Evolutionary conservation across 2,329 filamentous ascomycete species (phyloP).

Genomic region (Stagonosporopsis chrysanthemi): DNA sequence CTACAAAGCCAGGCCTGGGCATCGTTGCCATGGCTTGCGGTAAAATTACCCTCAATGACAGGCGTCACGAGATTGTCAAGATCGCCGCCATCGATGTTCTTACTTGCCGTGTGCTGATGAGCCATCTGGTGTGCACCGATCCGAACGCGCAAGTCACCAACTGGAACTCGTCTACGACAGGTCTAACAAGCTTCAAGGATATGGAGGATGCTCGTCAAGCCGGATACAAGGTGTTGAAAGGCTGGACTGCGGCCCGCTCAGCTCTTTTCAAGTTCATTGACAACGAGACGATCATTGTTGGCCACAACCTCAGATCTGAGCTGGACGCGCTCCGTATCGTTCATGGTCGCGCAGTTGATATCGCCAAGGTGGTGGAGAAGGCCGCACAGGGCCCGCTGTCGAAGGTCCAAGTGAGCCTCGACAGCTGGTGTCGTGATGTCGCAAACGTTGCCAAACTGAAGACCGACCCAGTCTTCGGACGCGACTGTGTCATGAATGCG

Average conservation of each 20-base stretch:
- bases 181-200: slow-evolving; percentile 31
- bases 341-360: slow-evolving; percentile 45
- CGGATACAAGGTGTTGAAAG: slow-evolving; percentile 45
- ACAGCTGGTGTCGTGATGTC: slow-evolving; percentile 38
- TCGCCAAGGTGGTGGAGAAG: slow-evolving; percentile 43
- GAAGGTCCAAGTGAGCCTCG: slow-evolving; percentile 41
- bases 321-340: slow-evolving; percentile 46
- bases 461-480: slow-evolving; percentile 43
- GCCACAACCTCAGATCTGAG: slow-evolving; percentile 44
- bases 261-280: slow-evolving; percentile 43
- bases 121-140: slow-evolving; percentile 42
- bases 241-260: slow-evolving; percentile 42
- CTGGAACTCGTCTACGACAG: slow-evolving; percentile 38
- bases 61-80: slow-evolving; percentile 40
- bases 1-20: slow-evolving; percentile 21
- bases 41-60: slow-evolving; percentile 36
- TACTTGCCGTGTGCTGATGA: slow-evolving; percentile 43
- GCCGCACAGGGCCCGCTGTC: slow-evolving; percentile 43
- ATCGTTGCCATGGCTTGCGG: slow-evolving; percentile 40
- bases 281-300: slow-evolving; percentile 45
- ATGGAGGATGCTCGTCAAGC: slow-evolving; percentile 36
- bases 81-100: slow-evolving; percentile 43
- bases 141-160: slow-evolving; percentile 28
- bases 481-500: slow-evolving; percentile 60
- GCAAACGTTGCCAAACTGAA: slow-evolving; percentile 19